These are phyloP conservation scores for Thinopyrum elongatum DNA, from an alignment of 176 grass and related monocot genomes.

Conservation along the genomic window DNA sequence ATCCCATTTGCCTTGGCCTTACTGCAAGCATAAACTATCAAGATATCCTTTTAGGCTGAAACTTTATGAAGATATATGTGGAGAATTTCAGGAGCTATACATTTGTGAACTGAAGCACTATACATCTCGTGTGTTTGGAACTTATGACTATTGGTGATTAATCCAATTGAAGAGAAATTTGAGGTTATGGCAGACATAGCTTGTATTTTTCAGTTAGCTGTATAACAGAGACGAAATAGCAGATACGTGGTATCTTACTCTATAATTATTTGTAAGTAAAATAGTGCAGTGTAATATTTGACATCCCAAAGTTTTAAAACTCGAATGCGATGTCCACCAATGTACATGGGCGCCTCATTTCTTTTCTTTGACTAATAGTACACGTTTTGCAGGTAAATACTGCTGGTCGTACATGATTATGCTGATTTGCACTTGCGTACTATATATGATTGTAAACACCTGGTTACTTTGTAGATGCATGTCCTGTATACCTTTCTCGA, in stretches of 20 bases:
- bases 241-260: neutral
- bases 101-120: neutral
- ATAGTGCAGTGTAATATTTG: neutral
- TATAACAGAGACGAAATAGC: neutral
- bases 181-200: neutral
- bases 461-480: slow-evolving; percentile 1
- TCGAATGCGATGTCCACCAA: neutral
- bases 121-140: neutral
- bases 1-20: neutral
- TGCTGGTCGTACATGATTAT: neutral
- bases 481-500: neutral
- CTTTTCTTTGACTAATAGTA: neutral
- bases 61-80: neutral
- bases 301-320: neutral
- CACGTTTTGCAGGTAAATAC: slow-evolving; percentile 1
- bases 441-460: neutral
- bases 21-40: neutral
- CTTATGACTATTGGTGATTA: neutral
- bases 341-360: neutral
- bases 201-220: neutral
- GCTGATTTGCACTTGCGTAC: neutral
- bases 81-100: slow-evolving; percentile 6
- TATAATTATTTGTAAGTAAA: neutral
- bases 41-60: neutral
- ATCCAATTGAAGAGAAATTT: neutral